Percentiles rank a stretch among this genome's conserved stretches.
These are phyloP conservation scores for Fusarium sp. DNA, from an alignment of 2,329 filamentous ascomycete genomes.

Conservation along the genomic window DNA sequence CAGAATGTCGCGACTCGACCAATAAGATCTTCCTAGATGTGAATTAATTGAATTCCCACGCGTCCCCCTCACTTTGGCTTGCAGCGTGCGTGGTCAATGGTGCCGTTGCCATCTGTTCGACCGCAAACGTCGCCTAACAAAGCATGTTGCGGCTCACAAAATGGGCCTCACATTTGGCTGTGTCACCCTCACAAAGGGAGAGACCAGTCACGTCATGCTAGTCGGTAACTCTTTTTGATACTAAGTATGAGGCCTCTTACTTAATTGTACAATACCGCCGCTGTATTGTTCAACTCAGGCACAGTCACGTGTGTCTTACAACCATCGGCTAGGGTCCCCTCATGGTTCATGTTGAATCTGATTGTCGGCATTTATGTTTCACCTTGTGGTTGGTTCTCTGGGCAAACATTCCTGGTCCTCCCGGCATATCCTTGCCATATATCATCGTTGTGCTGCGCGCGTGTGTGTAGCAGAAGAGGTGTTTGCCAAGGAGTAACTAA, in stretches of 20 bases:
- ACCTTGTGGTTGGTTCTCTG: conserved; percentile 10
- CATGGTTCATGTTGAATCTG: neutral
- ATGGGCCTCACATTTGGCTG: conserved; percentile 3
- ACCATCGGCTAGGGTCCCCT: conserved; percentile 5
- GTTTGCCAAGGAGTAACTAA: neutral
- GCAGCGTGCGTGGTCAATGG: neutral
- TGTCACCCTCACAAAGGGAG: conserved; percentile 12
- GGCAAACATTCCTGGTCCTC: conserved; percentile 20
- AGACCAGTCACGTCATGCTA: conserved; percentile 1
- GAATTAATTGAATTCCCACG: conserved; percentile 41
- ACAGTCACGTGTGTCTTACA: conserved; percentile 13
- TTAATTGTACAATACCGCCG: neutral
- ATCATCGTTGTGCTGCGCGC: neutral
- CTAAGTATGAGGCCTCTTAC: conserved; percentile 11
- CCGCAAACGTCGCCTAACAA: conserved; percentile 31
- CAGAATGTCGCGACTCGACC: conserved; percentile 9
- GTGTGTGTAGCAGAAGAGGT: neutral
- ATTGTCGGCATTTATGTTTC: conserved; percentile 12
- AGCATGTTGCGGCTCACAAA: conserved; percentile 18
- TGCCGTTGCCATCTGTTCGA: conserved; percentile 6
- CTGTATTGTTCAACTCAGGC: conserved; percentile 4
- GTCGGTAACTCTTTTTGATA: conserved; percentile 1
- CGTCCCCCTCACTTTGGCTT: conserved; percentile 6
- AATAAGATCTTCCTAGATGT: conserved; percentile 22
- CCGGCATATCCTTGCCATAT: conserved; percentile 4